phyloP scores from a whole-genome alignment of 768 basidiomycete genomes.

The Leucocoprinus sp. region DNA sequence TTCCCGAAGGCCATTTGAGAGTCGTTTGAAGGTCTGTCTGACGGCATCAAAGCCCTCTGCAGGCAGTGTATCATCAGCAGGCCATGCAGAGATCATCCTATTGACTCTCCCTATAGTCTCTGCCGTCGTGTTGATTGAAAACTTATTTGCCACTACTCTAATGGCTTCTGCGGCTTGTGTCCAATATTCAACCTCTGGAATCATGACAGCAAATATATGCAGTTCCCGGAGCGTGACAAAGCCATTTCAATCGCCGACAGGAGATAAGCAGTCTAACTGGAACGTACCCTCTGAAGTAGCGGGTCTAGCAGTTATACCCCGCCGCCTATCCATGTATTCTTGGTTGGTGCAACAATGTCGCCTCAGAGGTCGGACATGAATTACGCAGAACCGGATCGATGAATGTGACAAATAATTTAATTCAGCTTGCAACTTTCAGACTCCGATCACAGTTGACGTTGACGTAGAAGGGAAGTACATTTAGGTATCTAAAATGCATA shows the following conservation, averaged over 20 bases:
- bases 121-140: constrained; percentile 36
- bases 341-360: constrained; percentile 8
- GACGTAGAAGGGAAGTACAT: too few species aligned
- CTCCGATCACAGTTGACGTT: constrained; percentile 8
- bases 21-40: constrained; percentile 54
- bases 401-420: constrained; percentile 8
- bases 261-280: neutral
- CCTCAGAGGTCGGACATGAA: constrained; percentile 10
- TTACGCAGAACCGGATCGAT: constrained; percentile 11
- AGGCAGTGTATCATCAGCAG: constrained; percentile 58
- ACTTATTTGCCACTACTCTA: constrained; percentile 44
- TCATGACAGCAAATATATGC: constrained; percentile 11
- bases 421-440: constrained; percentile 8
- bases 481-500: too few species aligned
- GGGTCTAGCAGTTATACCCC: constrained; percentile 51
- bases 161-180: constrained; percentile 57
- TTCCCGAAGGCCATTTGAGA: constrained; percentile 53
- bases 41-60: constrained; percentile 61
- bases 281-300: constrained; percentile 68
- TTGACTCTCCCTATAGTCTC: constrained; percentile 71
- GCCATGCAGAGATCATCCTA: constrained; percentile 63
- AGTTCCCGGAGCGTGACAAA: constrained; percentile 3
- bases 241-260: constrained; percentile 11
- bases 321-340: constrained; percentile 55
- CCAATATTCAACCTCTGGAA: constrained; percentile 71